These are phyloP conservation scores for Rosa chinensis DNA, from an alignment of 306 rosid species.

Conservation along the genomic window DNA sequence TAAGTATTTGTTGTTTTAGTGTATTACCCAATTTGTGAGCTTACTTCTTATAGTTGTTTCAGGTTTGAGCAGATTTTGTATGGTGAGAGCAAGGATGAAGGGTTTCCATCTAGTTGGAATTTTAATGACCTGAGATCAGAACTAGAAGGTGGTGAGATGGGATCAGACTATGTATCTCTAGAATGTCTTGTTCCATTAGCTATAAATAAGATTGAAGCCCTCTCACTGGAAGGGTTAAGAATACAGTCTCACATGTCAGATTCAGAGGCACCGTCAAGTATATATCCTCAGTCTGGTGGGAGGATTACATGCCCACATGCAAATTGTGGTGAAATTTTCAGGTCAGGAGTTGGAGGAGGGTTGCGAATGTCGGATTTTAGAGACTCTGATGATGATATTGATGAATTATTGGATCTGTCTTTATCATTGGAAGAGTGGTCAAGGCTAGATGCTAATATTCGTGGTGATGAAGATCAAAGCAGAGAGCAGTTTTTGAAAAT, in stretches of 20 bases:
- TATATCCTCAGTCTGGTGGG: constrained; percentile 26
- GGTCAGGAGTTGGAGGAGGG: constrained; percentile 31
- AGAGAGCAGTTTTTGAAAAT: constrained; percentile 35
- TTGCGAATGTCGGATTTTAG: constrained; percentile 21
- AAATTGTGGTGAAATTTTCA: constrained; percentile 15
- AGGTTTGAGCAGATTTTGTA: constrained; percentile 39
- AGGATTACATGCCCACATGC: constrained; percentile 18
- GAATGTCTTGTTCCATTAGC: constrained; percentile 51
- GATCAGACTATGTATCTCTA: constrained; percentile 34
- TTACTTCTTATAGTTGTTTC: constrained; percentile 31
- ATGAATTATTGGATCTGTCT: constrained; percentile 50
- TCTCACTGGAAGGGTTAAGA: constrained; percentile 70
- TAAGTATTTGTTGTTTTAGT: not conserved
- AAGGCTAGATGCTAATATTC: constrained; percentile 63
- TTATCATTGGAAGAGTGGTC: constrained; percentile 67
- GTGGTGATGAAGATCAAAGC: constrained; percentile 42
- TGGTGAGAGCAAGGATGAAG: constrained; percentile 29
- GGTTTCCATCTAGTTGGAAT: constrained; percentile 26
- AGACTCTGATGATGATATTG: constrained; percentile 23
- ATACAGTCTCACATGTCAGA: constrained; percentile 55
- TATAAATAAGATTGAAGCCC: constrained; percentile 51
- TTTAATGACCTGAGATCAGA: constrained; percentile 13
- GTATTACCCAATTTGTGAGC: constrained; percentile 10
- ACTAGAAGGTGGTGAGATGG: constrained; percentile 26
- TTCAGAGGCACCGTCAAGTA: constrained; percentile 51